These are phyloP conservation scores for Helminthosporium solani DNA, from an alignment of 2,329 filamentous ascomycete species.

Conservation along the genomic window DNA sequence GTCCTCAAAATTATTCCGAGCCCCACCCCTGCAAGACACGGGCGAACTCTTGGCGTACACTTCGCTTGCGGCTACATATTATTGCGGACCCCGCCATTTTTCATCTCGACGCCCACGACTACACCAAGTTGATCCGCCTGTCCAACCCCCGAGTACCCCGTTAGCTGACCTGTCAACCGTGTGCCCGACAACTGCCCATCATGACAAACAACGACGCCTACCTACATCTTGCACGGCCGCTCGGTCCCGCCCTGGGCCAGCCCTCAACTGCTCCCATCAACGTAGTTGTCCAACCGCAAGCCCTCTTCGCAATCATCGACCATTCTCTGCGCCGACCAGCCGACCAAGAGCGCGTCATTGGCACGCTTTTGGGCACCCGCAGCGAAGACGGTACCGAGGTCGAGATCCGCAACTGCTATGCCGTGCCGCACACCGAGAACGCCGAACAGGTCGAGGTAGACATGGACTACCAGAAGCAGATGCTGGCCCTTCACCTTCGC, in stretches of 20 bases:
- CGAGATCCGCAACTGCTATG: constrained; percentile 94
- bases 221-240: constrained; percentile 89
- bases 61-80: too few species aligned
- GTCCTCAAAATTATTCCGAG: too few species aligned
- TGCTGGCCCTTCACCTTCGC: constrained; percentile 92
- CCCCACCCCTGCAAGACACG: too few species aligned
- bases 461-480: constrained; percentile 99
- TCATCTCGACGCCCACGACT: neutral
- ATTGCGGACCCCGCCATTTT: too few species aligned
- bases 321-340: constrained; percentile 90
- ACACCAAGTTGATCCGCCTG: neutral
- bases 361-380: constrained; percentile 87
- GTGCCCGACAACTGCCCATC: constrained; percentile 46
- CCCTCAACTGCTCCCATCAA: constrained; percentile 87
- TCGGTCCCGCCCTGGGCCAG: constrained; percentile 81
- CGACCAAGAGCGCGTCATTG: constrained; percentile 94
- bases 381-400: constrained; percentile 97
- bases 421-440: constrained; percentile 97
- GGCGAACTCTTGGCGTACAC: too few species aligned
- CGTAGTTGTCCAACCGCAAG: constrained; percentile 92
- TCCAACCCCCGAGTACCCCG: neutral
- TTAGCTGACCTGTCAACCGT: too few species aligned
- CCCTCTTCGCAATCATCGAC: constrained; percentile 71
- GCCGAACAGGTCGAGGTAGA: constrained; percentile 99
- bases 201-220: constrained; percentile 87